Conservation (phyloP, 2,329 filamentous ascomycete genomes). For the Stemphylium lycopersici region DNA sequence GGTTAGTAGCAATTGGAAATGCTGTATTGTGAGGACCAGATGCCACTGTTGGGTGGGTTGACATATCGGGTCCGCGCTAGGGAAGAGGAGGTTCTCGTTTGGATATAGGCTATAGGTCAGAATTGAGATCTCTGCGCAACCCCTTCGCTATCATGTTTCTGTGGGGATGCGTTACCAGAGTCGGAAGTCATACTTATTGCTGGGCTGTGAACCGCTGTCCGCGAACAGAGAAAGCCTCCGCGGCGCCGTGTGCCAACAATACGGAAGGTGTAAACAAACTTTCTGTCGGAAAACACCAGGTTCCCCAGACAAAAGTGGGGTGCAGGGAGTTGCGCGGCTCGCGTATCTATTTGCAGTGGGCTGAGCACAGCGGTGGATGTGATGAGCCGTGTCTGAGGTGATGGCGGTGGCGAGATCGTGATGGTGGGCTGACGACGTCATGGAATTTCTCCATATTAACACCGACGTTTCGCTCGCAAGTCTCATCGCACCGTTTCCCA, state of each 20-base stretch:
- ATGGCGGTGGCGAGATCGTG: constrained; percentile 12
- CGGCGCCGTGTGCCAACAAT: too few relatives aligned
- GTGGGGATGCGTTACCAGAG: too few relatives aligned
- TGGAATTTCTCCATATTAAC: constrained; percentile 6
- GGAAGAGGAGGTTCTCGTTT: too few relatives aligned
- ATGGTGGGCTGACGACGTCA: constrained; percentile 19
- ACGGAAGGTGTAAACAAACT: not conserved
- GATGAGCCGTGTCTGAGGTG: constrained; percentile 4
- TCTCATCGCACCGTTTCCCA: not conserved
- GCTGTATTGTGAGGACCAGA: not conserved
- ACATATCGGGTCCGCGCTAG: too few relatives aligned
- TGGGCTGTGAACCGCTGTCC: too few relatives aligned
- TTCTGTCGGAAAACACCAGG: not conserved
- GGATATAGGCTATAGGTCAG: too few relatives aligned
- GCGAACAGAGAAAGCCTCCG: too few relatives aligned
- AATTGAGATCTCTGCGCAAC: too few relatives aligned
- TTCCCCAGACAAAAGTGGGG: not conserved
- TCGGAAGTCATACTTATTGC: too few relatives aligned
- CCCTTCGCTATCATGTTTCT: too few relatives aligned
- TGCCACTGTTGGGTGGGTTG: not conserved
- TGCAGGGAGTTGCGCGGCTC: not conserved
- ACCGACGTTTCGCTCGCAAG: not conserved
- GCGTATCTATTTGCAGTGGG: not conserved
- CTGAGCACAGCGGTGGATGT: not conserved
- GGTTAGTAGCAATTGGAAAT: not conserved